Percentiles rank a stretch among this genome's conserved stretches.
Conservation (phyloP, 805 yeast genomes). For the Kodamaea sagamina region DNA sequence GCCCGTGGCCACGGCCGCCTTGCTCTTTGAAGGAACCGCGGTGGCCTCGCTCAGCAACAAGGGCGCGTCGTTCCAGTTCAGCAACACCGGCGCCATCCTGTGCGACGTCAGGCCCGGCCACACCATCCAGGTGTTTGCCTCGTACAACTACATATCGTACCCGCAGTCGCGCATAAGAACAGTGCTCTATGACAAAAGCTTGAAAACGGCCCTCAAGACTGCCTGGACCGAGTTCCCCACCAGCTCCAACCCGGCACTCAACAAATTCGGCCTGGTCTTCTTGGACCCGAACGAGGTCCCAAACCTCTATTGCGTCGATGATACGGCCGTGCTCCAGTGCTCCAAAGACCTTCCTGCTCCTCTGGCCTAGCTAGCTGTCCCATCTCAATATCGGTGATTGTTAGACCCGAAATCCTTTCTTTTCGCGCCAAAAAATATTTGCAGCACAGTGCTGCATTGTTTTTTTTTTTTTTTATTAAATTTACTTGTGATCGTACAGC, state of each 20-base stretch:
- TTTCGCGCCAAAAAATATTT: not conserved
- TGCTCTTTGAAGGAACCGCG: slow-evolving; percentile 6
- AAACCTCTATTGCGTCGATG: slow-evolving; percentile 20
- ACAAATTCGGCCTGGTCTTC: slow-evolving; percentile 19
- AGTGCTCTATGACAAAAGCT: slow-evolving; percentile 11
- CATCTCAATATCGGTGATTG: not conserved
- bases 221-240: slow-evolving; percentile 2
- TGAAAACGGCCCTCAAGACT: not conserved
- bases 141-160: slow-evolving; percentile 16
- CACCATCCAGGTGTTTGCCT: slow-evolving; percentile 22
- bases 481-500: not conserved
- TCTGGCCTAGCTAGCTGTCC: no score
- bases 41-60: not conserved
- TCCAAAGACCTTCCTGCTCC: not conserved
- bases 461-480: not conserved
- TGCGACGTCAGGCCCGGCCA: slow-evolving; percentile 21
- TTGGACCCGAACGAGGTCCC: slow-evolving; percentile 17
- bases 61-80: not conserved
- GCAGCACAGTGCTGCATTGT: not conserved
- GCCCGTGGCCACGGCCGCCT: slow-evolving; percentile 1
- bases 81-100: slow-evolving; percentile 17
- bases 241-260: slow-evolving; percentile 9
- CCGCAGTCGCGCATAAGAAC: slow-evolving; percentile 18
- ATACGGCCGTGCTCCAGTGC: slow-evolving; percentile 13
- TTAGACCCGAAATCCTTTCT: not conserved